Conservation (phyloP, 2,329 filamentous ascomycete genomes). For the Pseudogymnoascus sp. region DNA sequence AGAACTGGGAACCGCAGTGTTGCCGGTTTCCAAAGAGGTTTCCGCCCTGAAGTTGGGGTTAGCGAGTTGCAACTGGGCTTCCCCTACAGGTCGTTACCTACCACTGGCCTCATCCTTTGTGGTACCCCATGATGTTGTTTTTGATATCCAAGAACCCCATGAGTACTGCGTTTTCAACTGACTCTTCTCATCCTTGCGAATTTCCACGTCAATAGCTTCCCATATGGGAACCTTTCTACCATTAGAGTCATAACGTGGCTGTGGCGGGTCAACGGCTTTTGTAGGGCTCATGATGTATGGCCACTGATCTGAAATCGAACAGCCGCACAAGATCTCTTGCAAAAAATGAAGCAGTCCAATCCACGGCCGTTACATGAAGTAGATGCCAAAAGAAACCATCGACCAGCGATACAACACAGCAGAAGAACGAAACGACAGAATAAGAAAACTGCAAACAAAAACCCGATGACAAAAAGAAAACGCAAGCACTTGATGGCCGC, state of each 20-base stretch:
- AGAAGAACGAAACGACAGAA: background rate
- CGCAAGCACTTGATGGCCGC: background rate
- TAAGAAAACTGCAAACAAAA: background rate
- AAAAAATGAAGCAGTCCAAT: background rate
- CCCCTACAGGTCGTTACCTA: background rate
- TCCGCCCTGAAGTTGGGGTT: background rate
- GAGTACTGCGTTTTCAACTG: background rate
- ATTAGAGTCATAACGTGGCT: constrained; percentile 2
- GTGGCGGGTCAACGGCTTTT: background rate
- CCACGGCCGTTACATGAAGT: background rate
- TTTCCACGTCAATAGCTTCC: constrained; percentile 1
- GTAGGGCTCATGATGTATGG: background rate
- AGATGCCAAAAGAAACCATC: background rate
- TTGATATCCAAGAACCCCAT: background rate
- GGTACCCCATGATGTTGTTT: background rate
- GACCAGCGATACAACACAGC: background rate
- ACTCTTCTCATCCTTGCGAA: background rate
- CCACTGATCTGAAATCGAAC: background rate
- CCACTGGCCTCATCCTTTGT: background rate
- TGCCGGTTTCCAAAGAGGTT: constrained; percentile 31
- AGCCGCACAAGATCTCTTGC: background rate
- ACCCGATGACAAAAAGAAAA: background rate
- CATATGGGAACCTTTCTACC: constrained; percentile 1
- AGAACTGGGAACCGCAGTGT: constrained; percentile 34
- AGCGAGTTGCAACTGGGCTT: background rate